A percentile compares a stretch with the other conserved stretches of the same genome.
phyloP scores from a whole-genome alignment of 2,329 filamentous ascomycete species.

The Colletotrichum cuscutae region DNA sequence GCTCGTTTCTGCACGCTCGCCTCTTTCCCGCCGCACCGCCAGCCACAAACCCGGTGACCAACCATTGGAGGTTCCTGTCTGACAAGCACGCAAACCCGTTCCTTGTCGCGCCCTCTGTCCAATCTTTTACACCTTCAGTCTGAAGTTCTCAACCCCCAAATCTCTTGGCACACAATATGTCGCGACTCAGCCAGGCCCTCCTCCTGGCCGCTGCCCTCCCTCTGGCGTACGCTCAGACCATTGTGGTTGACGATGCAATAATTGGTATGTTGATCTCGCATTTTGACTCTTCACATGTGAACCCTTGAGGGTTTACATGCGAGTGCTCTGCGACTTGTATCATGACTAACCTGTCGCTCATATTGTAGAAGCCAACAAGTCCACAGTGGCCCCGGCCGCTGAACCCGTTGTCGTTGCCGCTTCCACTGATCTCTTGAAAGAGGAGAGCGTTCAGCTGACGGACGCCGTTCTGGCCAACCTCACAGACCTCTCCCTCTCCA shows the following conservation, averaged over 20 bases:
- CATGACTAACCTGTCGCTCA: not conserved
- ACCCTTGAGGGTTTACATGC: not conserved
- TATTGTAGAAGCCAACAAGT: conserved; percentile 9
- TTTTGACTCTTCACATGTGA: not conserved
- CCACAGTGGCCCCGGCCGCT: not conserved
- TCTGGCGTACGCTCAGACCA: conserved; percentile 14
- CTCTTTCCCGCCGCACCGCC: conserved; percentile 12
- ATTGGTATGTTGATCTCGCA: conserved; percentile 8
- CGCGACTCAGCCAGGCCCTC: conserved; percentile 16
- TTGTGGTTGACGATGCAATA: conserved; percentile 12
- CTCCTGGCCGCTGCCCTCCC: conserved; percentile 14
- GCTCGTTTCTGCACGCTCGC: not conserved
- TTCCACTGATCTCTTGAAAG: conserved; percentile 1
- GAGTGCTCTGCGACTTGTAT: not conserved
- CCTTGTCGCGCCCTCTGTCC: conserved; percentile 13
- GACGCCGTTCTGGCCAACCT: conserved; percentile 45
- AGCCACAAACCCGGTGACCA: conserved; percentile 13
- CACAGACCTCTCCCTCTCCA: conserved; percentile 41
- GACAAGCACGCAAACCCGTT: not conserved
- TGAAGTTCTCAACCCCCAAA: not conserved
- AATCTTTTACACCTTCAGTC: not conserved
- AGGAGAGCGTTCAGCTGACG: conserved; percentile 37
- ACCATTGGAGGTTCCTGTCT: conserved; percentile 7
- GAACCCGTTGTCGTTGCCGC: conserved; percentile 4
- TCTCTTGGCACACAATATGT: conserved; percentile 12